phyloP scores from a whole-genome alignment of 1,284 basidiomycete genomes.

The Trichosporon faecale region DNA sequence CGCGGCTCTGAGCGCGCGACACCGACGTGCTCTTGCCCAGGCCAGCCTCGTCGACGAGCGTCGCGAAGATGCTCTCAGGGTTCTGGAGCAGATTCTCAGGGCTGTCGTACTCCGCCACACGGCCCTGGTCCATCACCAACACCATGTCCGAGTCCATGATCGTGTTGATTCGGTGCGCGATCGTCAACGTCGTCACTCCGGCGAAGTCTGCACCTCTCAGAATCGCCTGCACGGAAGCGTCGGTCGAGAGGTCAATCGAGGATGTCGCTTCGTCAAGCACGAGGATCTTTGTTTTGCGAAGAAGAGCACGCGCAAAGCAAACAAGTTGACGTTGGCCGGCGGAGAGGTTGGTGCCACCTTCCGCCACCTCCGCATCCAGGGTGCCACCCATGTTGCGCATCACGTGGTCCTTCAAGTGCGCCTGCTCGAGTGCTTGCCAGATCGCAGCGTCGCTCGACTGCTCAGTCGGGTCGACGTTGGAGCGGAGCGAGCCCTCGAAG shows the following conservation, averaged over 20 bases:
- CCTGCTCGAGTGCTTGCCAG: conserved; percentile 75
- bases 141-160: conserved; percentile 83
- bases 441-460: conserved; percentile 71
- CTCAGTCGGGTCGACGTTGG: conserved; percentile 47
- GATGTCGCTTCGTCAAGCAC: conserved; percentile 72
- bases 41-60: conserved; percentile 34
- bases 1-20: conserved; percentile 1
- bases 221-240: conserved; percentile 59
- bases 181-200: conserved; percentile 73
- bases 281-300: conserved; percentile 78
- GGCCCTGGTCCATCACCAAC: conserved; percentile 75
- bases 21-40: conserved; percentile 17
- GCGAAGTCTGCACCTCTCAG: conserved; percentile 52
- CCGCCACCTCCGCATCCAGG: conserved; percentile 71
- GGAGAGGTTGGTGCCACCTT: conserved; percentile 74
- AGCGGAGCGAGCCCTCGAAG: conserved; percentile 74
- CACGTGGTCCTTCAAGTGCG: conserved; percentile 61
- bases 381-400: conserved; percentile 64
- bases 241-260: conserved; percentile 80
- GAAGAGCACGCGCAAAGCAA: conserved; percentile 74
- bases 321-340: conserved; percentile 80
- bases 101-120: conserved; percentile 69
- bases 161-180: conserved; percentile 79
- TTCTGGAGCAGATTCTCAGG: conserved; percentile 62
- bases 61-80: conserved; percentile 28